Evolutionary conservation across 148 eudicot genomes (phyloP).

Genomic region (Rhododendron griersonianum): DNA sequence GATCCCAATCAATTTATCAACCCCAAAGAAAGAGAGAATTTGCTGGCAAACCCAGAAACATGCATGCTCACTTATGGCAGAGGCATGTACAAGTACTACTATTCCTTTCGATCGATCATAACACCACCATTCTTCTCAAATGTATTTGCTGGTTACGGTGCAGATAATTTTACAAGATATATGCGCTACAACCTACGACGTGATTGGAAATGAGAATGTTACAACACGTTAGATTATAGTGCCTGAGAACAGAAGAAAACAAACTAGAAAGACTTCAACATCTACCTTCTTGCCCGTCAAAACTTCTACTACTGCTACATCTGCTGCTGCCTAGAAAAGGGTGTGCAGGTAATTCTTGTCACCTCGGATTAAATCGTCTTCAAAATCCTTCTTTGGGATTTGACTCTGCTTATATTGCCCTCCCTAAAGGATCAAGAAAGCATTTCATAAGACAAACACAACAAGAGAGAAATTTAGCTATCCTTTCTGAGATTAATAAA

Average conservation of each 20-base stretch:
- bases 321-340: not conserved
- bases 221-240: not conserved
- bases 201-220: not conserved
- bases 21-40: not conserved
- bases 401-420: slow-evolving; percentile 12
- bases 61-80: not conserved
- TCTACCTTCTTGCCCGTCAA: not conserved
- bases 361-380: slow-evolving; percentile 5
- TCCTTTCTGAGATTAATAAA: not conserved
- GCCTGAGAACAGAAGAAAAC: not conserved
- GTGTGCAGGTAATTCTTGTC: not conserved
- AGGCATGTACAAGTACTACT: not conserved
- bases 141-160: not conserved
- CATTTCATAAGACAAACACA: not conserved
- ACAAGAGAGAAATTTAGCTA: not conserved
- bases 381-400: slow-evolving; percentile 11
- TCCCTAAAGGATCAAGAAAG: slow-evolving; percentile 20
- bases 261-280: not conserved
- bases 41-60: not conserved
- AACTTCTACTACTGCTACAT: slow-evolving; percentile 3
- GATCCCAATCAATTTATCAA: not conserved
- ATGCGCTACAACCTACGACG: not conserved
- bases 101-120: not conserved
- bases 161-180: not conserved
- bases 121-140: not conserved